Base-by-base conservation (phyloP, 352 stramenopile species). In the Pythium plurisporium region DNA sequence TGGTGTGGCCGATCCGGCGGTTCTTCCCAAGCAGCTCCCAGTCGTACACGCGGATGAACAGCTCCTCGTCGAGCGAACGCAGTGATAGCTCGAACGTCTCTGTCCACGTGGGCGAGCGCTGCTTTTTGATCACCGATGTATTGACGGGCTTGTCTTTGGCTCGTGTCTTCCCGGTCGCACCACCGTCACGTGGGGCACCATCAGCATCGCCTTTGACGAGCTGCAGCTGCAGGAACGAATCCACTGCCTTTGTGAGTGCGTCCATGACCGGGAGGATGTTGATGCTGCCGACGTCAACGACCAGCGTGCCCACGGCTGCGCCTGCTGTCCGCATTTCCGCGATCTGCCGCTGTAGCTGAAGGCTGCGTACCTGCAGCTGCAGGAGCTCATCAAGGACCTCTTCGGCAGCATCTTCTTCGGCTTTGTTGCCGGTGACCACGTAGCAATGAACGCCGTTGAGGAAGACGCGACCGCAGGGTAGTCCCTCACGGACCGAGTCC, bases 401-500 rank as follows among this genome's bases (percentile, higher is more conserved):
- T 45, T 89, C 80, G 7, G 76, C 80, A 12, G 71, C 74, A 49
- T 90, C 82, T 58, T 89, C 70, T 36, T 90, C 82, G 14, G 50
- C 55, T 31, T 83, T 80, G 65, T 89, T 72, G 22, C 82, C 82
- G 17, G 76, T 91, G 27, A 89, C 67, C 17, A 91, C 57, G 47
- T 87, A 91, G 36, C 65, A 55, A 11, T 79, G 76, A 0, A 92
- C 72, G 27, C 82, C 82, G 36, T 90, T 90, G 58, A 89, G 75
- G 48, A 88, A 91, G 1, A 90, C 73, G 26, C 68, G 77, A 2
- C 82, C 82, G 0, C 44, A 22, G 20, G 76, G 64, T 6, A 87
- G 59, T 3, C 52, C 40, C 3, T 71, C 62, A 29, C 65, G 69
- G 22, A 78, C 46, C 0, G 43, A 38, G 25, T 73, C 59, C 5